phyloP scores from a whole-genome alignment of 805 yeast species.

The Metschnikowia hibisci region DNA sequence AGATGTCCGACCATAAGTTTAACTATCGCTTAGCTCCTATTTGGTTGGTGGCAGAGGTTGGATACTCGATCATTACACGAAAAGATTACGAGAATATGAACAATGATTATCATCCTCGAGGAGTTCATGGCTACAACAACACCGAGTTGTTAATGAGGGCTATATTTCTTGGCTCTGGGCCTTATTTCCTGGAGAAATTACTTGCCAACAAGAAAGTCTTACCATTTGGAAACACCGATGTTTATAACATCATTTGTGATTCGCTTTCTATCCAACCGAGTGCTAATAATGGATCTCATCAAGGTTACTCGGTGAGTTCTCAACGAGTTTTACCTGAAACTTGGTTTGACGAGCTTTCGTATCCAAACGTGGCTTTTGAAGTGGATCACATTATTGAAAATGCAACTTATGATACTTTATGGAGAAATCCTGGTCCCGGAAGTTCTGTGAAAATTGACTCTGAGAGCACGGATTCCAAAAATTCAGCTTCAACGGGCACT shows the following conservation, averaged over 20 bases:
- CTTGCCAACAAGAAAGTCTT: slow-evolving; percentile 29
- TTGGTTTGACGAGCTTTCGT: slow-evolving; percentile 47
- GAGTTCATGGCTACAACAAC: slow-evolving; percentile 84
- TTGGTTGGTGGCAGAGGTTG: slow-evolving; percentile 81
- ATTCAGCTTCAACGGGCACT: not conserved
- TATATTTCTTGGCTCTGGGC: slow-evolving; percentile 75
- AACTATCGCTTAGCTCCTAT: slow-evolving; percentile 73
- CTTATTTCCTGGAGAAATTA: slow-evolving; percentile 52
- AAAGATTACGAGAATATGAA: slow-evolving; percentile 48
- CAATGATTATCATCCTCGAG: slow-evolving; percentile 56
- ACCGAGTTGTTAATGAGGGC: slow-evolving; percentile 80
- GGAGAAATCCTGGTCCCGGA: slow-evolving; percentile 16
- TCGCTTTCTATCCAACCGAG: slow-evolving; percentile 49
- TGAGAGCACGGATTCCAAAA: not conserved
- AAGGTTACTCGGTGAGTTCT: slow-evolving; percentile 19
- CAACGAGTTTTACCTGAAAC: slow-evolving; percentile 30
- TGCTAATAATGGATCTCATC: slow-evolving; percentile 53
- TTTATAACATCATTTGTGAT: slow-evolving; percentile 73
- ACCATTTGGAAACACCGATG: slow-evolving; percentile 71
- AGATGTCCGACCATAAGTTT: slow-evolving; percentile 31
- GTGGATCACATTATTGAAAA: slow-evolving; percentile 42
- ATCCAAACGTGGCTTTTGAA: slow-evolving; percentile 49
- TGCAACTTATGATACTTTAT: slow-evolving; percentile 51
- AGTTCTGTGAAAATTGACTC: not conserved
- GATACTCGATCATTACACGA: slow-evolving; percentile 68